Conservation (phyloP, 305 asterid species). For the Lippia alba region DNA sequence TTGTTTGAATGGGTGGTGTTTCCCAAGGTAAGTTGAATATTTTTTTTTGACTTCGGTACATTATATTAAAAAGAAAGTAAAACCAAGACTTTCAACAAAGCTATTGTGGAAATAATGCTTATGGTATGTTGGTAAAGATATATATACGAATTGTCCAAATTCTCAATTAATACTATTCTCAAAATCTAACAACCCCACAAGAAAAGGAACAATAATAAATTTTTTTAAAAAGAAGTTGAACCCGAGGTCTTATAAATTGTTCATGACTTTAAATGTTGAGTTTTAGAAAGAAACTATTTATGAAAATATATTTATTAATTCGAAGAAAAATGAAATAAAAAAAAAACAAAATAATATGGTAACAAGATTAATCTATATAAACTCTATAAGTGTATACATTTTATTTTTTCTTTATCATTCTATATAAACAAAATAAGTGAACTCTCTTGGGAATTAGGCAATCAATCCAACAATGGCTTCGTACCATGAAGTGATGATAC, state of each 20-base stretch:
- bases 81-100: constrained; percentile 18
- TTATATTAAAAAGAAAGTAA: constrained; percentile 6
- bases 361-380: neutral
- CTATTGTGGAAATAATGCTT: constrained; percentile 22
- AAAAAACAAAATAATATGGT: neutral
- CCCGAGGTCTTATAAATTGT: neutral
- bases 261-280: neutral
- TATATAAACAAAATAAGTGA: constrained; percentile 2
- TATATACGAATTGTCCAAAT: neutral
- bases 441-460: constrained; percentile 39
- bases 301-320: too few species aligned
- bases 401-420: neutral
- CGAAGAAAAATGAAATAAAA: neutral
- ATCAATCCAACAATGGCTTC: constrained; percentile 36
- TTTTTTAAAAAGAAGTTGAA: too few species aligned
- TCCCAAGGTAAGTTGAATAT: constrained; percentile 32
- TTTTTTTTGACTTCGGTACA: neutral
- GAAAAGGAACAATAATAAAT: too few species aligned
- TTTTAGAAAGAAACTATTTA: too few species aligned
- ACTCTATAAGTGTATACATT: too few species aligned
- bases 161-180: neutral
- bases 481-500: constrained; percentile 31
- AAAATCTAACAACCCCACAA: too few species aligned
- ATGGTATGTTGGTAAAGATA: neutral
- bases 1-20: neutral